Evolutionary conservation across 257 asterid species (phyloP).

Genomic region (Solanum lycopersicoides): DNA sequence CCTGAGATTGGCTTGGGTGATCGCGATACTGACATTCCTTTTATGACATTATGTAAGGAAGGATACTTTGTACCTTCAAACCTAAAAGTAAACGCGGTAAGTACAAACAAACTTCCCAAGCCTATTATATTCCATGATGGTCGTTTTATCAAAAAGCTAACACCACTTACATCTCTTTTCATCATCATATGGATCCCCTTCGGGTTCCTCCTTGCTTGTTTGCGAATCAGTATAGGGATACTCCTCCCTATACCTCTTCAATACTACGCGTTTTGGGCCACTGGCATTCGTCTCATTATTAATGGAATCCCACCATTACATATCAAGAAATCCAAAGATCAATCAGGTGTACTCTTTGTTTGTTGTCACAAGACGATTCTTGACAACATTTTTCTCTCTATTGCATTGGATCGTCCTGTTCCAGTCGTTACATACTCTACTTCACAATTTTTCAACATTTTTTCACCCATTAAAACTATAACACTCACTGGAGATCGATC

Average conservation of each 20-base stretch:
- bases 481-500: constrained; percentile 7
- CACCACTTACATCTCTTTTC: constrained; percentile 12
- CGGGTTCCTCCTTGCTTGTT: constrained; percentile 5
- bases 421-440: constrained; percentile 16
- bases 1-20: constrained; percentile 30
- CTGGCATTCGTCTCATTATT: not conserved
- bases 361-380: constrained; percentile 11
- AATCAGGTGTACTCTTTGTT: constrained; percentile 8
- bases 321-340: not conserved
- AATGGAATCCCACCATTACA: constrained; percentile 10
- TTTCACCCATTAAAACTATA: constrained; percentile 5
- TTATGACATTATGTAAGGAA: constrained; percentile 22
- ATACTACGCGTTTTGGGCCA: not conserved
- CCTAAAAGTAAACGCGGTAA: not conserved
- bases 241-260: not conserved
- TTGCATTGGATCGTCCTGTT: constrained; percentile 6
- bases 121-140: constrained; percentile 33
- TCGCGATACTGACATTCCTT: constrained; percentile 10
- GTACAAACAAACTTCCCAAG: constrained; percentile 3
- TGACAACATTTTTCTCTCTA: constrained; percentile 9
- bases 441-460: not conserved
- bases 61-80: not conserved
- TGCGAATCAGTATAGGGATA: not conserved
- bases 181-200: constrained; percentile 30
- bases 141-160: constrained; percentile 23